Base-by-base conservation (phyloP, 192 early-diverging fungal genomes). In the Coemansia sp. region DNA sequence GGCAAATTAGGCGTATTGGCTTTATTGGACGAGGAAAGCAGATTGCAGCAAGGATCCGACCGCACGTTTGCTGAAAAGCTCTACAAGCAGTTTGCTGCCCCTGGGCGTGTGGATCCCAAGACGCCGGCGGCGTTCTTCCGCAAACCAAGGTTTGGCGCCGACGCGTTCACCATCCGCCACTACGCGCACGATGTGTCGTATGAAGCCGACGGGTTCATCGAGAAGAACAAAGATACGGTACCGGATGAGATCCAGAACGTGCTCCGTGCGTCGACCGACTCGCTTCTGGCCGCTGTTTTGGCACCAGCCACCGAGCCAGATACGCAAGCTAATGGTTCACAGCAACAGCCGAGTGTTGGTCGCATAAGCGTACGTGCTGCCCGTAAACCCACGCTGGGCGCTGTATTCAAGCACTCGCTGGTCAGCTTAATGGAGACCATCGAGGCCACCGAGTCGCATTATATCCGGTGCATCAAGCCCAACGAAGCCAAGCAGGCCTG, bases 401-500 rank as follows among this genome's bases (percentile, higher is more conserved):
- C 95, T 11, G 96, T 97, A 45, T 99, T 99, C 88, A 97, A 96
- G 80, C 86, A 81, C 39, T 97, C 96, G 15, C 85, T 99, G 61
- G 93, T 96, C 22, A 90, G 88, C 64, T 86, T 99, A 22, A 98
- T 99, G 97, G 93, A 93, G 51, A 99, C 96, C 6, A 94, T 99
- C 70, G 90, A 91, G 64, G 85, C 87, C 18, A 99, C 97, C 57
- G 92, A 98, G 65, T 92, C 91, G 56, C 94, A 96, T 75, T 99
- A 99, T 73, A 99, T 99, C 67, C 94, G 97, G 66, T 99, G 97
- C 87, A 96, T 99, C 83, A 99, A 99, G 84, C 96, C 97, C 20
- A 99, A 99, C 83, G 94, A 94, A 68, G 91, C 88, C 56, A 99
- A 99, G 77, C 85, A 86, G 2, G 90, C 96, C 14, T 99, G 96